Evolutionary conservation across 2,329 filamentous ascomycete species (phyloP), one percentile per base, ranked within the genome.

Genomic region (Pezizomycotina sp.): DNA sequence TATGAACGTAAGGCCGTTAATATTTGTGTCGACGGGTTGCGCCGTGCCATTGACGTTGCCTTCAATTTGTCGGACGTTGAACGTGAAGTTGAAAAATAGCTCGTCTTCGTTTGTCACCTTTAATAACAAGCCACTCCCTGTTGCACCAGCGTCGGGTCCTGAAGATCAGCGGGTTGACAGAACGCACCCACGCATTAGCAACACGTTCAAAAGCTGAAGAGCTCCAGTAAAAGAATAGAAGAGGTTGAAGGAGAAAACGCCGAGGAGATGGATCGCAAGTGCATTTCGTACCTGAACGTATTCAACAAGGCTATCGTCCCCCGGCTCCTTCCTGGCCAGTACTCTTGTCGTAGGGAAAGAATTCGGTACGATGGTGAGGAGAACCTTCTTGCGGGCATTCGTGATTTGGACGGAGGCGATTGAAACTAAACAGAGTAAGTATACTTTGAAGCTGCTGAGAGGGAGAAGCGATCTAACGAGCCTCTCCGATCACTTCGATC

Each of bases 31-130:
- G 30, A 64, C 55, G 4, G 62, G 50, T n/a, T n/a, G n/a, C n/a
- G n/a, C n/a, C 35, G 61, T 58, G 38, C 57, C 60, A 36, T 58
- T 51, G 29, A 55, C 49, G 14, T 50, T 43, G 43, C 55, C 55
- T 26, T 60, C 55, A 14, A 65, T 49, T 54, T 74, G 63, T 52
- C 71, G 63, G 47, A 92, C 65, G 47, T 89, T 68, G 55, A 95
- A 93, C 24, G 79, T 89, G 57, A 95, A 98, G 51, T 76, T 81
- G 60, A 98, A 92, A 48, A 73, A 72, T 36, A 98, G 72, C 48
- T 98, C 89, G 49, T 95, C 89, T 49, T 92, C 83, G 60, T 84
- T 89, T 49, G 66, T 71, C 32, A 98, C 63, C 55, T 91, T 89
- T 39, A 95, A 64, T 32, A 98, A 69, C 56, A 95, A 92, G 42